These are phyloP conservation scores for Begonia fuchsioides DNA, from an alignment of 306 rosid genomes.

Conservation along the genomic window DNA sequence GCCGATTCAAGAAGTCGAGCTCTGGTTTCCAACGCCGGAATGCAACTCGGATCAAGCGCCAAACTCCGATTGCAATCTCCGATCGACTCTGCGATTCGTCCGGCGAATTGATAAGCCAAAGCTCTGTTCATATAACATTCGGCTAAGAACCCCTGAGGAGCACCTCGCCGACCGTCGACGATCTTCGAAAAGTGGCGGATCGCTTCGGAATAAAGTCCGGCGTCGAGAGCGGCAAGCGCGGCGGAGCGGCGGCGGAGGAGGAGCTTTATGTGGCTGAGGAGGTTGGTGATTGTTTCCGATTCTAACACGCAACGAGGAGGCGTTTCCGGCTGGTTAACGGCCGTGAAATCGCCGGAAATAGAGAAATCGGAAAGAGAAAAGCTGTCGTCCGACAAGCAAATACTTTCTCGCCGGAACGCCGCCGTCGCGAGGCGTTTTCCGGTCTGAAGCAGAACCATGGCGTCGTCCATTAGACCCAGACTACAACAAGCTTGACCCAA, in stretches of 20 bases:
- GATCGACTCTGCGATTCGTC: constrained; percentile 72
- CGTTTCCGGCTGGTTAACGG: constrained; percentile 31
- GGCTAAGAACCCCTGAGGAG: constrained; percentile 81
- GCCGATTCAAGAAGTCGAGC: constrained; percentile 62
- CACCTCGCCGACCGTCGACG: constrained; percentile 80
- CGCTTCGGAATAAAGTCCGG: constrained; percentile 73
- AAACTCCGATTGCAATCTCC: constrained; percentile 84
- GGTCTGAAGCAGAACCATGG: constrained; percentile 90
- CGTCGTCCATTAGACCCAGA: constrained; percentile 89
- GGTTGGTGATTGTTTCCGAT: constrained; percentile 40
- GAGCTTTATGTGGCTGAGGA: constrained; percentile 71
- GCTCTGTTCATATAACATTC: constrained; percentile 83
- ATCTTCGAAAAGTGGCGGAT: constrained; percentile 86
- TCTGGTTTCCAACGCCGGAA: constrained; percentile 78
- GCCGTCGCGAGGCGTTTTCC: constrained; percentile 81
- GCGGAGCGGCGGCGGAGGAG: constrained; percentile 70
- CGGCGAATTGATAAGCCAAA: constrained; percentile 42
- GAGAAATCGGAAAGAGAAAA: constrained; percentile 36
- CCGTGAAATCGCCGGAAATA: constrained; percentile 14
- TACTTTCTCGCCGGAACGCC: constrained; percentile 81
- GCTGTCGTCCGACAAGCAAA: constrained; percentile 79
- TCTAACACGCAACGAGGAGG: constrained; percentile 36
- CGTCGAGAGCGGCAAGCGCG: constrained; percentile 76
- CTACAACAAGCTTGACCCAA: constrained; percentile 88
- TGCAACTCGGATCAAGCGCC: constrained; percentile 59